A percentile compares a stretch with the other conserved stretches of the same genome.
Conservation (phyloP, 78 protist genomes). For the Planoprotostelium fungivorum region DNA sequence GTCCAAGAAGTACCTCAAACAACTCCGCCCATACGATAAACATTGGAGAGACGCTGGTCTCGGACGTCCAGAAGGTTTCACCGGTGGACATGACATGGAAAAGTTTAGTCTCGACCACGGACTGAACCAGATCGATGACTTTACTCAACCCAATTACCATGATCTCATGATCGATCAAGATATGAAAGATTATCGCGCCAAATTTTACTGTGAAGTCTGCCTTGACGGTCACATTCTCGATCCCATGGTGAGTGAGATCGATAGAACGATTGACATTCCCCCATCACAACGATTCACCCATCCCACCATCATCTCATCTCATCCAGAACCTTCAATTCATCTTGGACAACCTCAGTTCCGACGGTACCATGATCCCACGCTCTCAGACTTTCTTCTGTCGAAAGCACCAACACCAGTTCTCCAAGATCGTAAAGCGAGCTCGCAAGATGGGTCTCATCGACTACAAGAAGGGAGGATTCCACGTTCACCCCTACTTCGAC, state of each 20-base stretch:
- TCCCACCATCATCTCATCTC: background rate
- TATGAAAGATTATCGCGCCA: background rate
- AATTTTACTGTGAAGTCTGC: background rate
- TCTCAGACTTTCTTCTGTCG: background rate
- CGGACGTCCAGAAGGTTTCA: no score
- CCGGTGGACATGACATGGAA: no score
- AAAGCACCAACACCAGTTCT: background rate
- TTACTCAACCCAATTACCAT: background rate
- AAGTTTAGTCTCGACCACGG: background rate
- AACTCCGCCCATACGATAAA: no score
- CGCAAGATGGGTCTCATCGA: background rate
- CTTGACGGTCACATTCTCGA: background rate
- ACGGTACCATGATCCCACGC: background rate
- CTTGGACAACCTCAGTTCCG: background rate
- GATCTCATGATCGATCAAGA: background rate
- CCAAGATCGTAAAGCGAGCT: background rate
- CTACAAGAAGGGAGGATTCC: background rate
- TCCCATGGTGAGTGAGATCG: background rate
- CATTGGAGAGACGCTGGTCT: no score
- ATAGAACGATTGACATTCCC: no score
- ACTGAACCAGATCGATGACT: background rate
- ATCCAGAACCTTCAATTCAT: background rate
- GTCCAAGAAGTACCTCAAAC: no score
- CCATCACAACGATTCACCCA: background rate
- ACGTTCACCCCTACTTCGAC: background rate